These are phyloP conservation scores for Asclepias syriaca DNA, from an alignment of 257 asterid species.

Conservation along the genomic window DNA sequence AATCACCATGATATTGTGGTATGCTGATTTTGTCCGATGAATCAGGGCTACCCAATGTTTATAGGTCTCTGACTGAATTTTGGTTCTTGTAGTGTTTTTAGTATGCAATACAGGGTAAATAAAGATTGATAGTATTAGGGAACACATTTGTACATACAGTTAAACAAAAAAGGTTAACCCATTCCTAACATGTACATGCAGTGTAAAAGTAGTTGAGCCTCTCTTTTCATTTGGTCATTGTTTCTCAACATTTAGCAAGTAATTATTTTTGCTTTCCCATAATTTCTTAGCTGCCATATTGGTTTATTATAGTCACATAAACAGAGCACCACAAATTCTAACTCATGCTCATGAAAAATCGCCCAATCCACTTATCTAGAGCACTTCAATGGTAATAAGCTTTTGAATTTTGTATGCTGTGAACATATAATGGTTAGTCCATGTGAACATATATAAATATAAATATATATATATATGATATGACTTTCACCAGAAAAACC, in stretches of 20 bases:
- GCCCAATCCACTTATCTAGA: too few species aligned
- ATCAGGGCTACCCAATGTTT: neutral
- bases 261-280: neutral
- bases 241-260: neutral
- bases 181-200: neutral
- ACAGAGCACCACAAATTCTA: neutral
- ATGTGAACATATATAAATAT: too few species aligned
- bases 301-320: neutral
- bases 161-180: too few species aligned
- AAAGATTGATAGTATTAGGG: neutral
- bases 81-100: neutral
- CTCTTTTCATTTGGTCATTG: neutral
- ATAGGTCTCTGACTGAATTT: neutral
- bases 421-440: neutral
- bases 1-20: neutral
- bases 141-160: neutral
- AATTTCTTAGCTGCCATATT: neutral
- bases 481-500: slow-evolving; percentile 65
- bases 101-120: neutral
- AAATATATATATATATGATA: too few species aligned
- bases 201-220: neutral
- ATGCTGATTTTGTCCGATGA: neutral
- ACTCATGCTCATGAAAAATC: too few species aligned
- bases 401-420: neutral
- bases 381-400: neutral